A percentile compares a stretch with the other conserved stretches of the same genome.
Evolutionary conservation across 495 filamentous ascomycete genomes (phyloP).

Genomic region (Friedmanniomyces simplex): DNA sequence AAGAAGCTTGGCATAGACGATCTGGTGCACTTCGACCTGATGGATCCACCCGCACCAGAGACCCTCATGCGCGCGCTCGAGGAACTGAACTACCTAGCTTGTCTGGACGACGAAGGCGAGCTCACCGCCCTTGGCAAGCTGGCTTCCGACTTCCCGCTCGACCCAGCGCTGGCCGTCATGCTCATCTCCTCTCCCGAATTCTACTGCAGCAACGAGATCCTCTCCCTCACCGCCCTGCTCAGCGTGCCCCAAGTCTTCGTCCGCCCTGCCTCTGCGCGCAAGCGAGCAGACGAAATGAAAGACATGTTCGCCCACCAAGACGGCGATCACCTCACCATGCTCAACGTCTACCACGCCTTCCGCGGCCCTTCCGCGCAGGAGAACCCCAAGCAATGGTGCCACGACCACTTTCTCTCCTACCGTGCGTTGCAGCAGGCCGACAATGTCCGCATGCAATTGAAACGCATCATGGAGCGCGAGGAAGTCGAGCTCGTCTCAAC

Average conservation of each 20-base stretch:
- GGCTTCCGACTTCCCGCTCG: conserved; percentile 92
- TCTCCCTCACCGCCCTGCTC: conserved; percentile 87
- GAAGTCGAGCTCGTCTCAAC: conserved; percentile 78
- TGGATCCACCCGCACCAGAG: conserved; percentile 97
- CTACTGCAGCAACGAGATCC: conserved; percentile 96
- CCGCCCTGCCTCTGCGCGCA: conserved; percentile 68
- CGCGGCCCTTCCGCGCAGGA: conserved; percentile 61
- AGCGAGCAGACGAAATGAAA: conserved; percentile 98
- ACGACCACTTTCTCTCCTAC: conserved; percentile 91
- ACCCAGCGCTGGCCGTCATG: conserved; percentile 95
- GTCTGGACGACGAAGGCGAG: conserved; percentile 91
- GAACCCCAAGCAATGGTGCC: conserved; percentile 83
- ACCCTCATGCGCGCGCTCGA: conserved; percentile 97
- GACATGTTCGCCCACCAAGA: conserved; percentile 81
- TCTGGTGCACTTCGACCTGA: conserved; percentile 94
- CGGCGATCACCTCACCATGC: conserved; percentile 88
- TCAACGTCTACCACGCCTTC: conserved; percentile 98
- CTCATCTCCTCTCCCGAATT: conserved; percentile 95
- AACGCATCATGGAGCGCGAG: conserved; percentile 90
- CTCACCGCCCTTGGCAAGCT: conserved; percentile 75
- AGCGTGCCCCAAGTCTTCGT: conserved; percentile 94
- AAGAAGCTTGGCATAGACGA: conserved; percentile 97
- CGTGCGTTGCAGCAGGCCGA: conserved; percentile 85
- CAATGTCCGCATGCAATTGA: conserved; percentile 81
- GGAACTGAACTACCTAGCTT: conserved; percentile 94